Conservation (phyloP, 2,329 filamentous ascomycete species). For the Talaromyces atroroseus region DNA sequence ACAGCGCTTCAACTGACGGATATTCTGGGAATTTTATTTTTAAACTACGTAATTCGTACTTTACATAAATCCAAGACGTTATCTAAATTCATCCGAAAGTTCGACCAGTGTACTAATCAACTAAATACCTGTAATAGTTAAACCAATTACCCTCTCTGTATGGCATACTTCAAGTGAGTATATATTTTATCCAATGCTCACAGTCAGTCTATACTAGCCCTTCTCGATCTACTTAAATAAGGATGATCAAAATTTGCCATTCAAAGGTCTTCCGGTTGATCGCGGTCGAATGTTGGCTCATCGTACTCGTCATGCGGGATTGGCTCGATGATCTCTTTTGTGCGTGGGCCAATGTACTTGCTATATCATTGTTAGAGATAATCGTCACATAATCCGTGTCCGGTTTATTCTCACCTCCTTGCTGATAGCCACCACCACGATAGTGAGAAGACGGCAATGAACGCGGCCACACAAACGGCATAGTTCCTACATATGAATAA, state of each 20-base stretch:
- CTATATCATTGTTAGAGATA: conserved; percentile 26
- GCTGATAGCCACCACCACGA: conserved; percentile 45
- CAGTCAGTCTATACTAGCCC: background rate
- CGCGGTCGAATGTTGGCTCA: background rate
- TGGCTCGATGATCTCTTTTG: conserved; percentile 45
- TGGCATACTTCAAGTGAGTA: background rate
- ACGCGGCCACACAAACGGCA: conserved; percentile 41
- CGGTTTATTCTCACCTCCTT: conserved; percentile 26
- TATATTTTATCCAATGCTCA: background rate
- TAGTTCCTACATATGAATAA: conserved; percentile 38
- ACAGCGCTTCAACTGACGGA: background rate
- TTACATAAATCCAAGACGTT: too few species aligned
- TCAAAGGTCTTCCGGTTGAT: conserved; percentile 8
- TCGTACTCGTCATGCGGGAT: conserved; percentile 29
- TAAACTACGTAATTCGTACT: too few species aligned
- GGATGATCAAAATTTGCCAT: background rate
- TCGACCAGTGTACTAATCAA: background rate
- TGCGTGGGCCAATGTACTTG: conserved; percentile 56
- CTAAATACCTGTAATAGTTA: background rate
- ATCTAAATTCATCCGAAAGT: too few species aligned
- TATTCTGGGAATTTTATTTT: background rate
- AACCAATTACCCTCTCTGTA: background rate
- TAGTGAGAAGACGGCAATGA: conserved; percentile 47
- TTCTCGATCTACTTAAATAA: background rate
- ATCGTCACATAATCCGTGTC: conserved; percentile 1